Conservation (phyloP, 176 grass and related monocot genomes). For the Juncus effusus region DNA sequence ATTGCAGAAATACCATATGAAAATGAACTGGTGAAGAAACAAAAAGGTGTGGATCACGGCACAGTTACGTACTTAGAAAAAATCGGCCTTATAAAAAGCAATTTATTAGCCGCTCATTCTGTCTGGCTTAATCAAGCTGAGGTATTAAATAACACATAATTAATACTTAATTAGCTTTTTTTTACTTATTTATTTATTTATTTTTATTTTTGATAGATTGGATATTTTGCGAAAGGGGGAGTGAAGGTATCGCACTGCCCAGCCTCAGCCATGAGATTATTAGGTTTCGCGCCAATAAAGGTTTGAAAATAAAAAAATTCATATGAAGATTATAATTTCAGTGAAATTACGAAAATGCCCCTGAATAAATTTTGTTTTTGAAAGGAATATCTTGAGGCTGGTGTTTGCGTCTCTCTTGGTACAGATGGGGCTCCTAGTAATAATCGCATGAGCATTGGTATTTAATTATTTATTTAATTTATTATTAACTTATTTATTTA, state of each 20-base stretch:
- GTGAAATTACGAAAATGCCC: too few species aligned
- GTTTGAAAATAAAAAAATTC: too few species aligned
- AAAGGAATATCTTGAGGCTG: conserved; percentile 73
- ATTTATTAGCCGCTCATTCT: conserved; percentile 84
- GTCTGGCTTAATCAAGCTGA: conserved; percentile 83
- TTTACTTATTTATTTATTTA: not conserved
- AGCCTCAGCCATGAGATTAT: conserved; percentile 81
- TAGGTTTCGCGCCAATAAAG: conserved; percentile 86
- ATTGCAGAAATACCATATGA: conserved; percentile 92
- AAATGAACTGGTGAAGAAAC: conserved; percentile 63
- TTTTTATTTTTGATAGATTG: conserved; percentile 44
- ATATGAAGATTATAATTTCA: too few species aligned
- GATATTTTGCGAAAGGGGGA: conserved; percentile 61
- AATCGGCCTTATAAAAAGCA: conserved; percentile 73
- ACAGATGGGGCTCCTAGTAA: conserved; percentile 92
- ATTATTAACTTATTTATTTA: conserved; percentile 5
- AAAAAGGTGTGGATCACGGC: conserved; percentile 75
- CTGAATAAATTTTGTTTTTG: too few species aligned
- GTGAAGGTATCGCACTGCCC: conserved; percentile 98
- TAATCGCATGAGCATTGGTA: conserved; percentile 97
- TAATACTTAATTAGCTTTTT: conserved; percentile 12
- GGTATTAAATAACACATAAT: conserved; percentile 26
- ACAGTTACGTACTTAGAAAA: conserved; percentile 93
- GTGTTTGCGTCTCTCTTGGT: conserved; percentile 90
- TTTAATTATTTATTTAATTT: conserved; percentile 12